These are phyloP conservation scores for Solanum chaucha DNA, from an alignment of 257 asterid species.

Conservation along the genomic window DNA sequence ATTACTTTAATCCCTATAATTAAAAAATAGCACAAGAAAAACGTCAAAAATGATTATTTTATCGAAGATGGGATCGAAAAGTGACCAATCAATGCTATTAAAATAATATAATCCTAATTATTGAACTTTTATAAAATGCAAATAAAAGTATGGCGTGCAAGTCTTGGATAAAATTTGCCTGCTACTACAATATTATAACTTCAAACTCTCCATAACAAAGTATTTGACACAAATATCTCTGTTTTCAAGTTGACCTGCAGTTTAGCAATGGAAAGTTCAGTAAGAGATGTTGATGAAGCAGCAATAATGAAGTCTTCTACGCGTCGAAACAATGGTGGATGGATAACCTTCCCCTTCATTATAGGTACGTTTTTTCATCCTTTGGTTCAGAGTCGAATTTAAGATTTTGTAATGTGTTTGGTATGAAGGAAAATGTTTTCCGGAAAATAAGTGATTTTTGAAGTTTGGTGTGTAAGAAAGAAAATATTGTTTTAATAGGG, in stretches of 20 bases:
- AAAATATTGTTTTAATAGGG: background rate
- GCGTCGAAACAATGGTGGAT: conserved; percentile 24
- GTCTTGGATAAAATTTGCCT: background rate
- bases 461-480: background rate
- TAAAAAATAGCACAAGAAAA: background rate
- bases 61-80: background rate
- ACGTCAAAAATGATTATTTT: background rate
- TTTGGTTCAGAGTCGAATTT: background rate
- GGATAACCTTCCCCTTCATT: conserved; percentile 53
- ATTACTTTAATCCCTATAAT: background rate
- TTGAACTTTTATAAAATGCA: background rate
- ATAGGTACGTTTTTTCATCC: conserved; percentile 13
- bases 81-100: background rate
- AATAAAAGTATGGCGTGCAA: background rate
- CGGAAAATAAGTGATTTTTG: background rate
- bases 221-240: background rate
- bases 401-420: background rate
- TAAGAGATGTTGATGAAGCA: background rate
- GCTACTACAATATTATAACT: background rate
- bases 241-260: background rate
- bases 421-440: background rate
- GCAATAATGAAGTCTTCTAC: background rate
- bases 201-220: background rate
- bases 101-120: background rate
- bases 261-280: background rate